Evolutionary conservation across 2,329 filamentous ascomycete species (phyloP), one percentile per base, ranked within the genome.

Genomic region (Emmonsiellopsis sp.): DNA sequence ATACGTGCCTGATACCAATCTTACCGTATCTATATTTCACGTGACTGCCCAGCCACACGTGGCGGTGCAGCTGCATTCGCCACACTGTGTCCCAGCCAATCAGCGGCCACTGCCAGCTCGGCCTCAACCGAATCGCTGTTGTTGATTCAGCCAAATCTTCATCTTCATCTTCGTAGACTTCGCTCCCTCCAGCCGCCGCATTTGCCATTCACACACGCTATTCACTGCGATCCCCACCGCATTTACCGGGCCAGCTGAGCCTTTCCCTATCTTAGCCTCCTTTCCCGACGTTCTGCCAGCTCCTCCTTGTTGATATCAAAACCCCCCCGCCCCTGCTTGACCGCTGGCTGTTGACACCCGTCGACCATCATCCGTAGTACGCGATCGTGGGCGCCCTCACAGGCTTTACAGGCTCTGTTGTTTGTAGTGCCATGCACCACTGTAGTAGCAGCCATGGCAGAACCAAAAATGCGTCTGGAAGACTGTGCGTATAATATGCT

Each of bases 381-480:
- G 20, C 20, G 20, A 26, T 15, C 8, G 16, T 10, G 20, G 34
- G n/a, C 34, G 11, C 34, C 34, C 26, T 20, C 15, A 7, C 20
- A 49, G 47, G 40, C 35, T 11, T 30, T 31, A 7, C 34, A 31
- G 30, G 43, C 44, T 51, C 16, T 34, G 7, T 34, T 38, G 13
- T 37, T 44, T 49, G 53, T 62, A 61, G 65, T 71, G 82, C 83
- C 74, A 86, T 86, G 83, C 79, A 76, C 70, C 72, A 72, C 70
- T 74, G 76, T 72, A 71, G 72, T 69, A 73, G 70, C 69, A 79
- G 83, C 68, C 67, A 92, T 92, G 87, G 77, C 82, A 75, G 79
- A 82, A 76, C 76, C 77, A 77, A 88, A 86, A 72, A 89, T 93
- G 87, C 84, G 83, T 73, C 78, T 95, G 77, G 86, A 90, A 81